phyloP scores from a whole-genome alignment of 2,329 filamentous ascomycete genomes.

The Colletotrichum spaethianum region DNA sequence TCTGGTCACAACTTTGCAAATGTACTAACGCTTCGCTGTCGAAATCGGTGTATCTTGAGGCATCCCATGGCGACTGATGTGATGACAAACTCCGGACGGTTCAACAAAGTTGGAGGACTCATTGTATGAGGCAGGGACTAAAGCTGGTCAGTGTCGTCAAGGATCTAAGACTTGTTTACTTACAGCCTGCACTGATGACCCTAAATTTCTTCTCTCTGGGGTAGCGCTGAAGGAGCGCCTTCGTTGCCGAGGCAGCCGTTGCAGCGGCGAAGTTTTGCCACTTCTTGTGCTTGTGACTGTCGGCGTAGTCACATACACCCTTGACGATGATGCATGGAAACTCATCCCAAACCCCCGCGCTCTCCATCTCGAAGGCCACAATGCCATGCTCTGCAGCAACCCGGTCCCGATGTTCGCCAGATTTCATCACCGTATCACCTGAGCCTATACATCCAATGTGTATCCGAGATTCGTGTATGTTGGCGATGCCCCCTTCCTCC shows the following conservation, averaged over 20 bases:
- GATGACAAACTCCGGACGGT: too few species aligned
- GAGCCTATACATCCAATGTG: conserved; percentile 50
- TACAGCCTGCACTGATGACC: too few species aligned
- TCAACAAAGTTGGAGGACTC: too few species aligned
- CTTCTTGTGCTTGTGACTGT: conserved; percentile 55
- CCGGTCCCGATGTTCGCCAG: conserved; percentile 52
- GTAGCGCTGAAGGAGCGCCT: conserved; percentile 41
- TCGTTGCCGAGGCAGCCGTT: conserved; percentile 51
- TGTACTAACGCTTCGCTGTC: too few species aligned
- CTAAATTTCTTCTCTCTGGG: not conserved
- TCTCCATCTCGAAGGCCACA: conserved; percentile 54
- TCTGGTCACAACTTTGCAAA: too few species aligned
- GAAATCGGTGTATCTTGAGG: too few species aligned
- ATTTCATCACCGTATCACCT: conserved; percentile 58
- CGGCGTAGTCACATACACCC: conserved; percentile 56
- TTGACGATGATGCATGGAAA: conserved; percentile 56
- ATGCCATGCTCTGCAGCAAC: conserved; percentile 46
- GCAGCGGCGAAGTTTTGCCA: conserved; percentile 56
- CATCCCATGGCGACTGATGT: too few species aligned
- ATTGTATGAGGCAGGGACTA: too few species aligned
- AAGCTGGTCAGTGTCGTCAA: too few species aligned
- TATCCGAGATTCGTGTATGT: not conserved
- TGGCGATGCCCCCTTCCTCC: not conserved
- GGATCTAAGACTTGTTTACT: too few species aligned
- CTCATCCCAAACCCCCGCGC: conserved; percentile 49